These are phyloP conservation scores for Penicillium herquei DNA, from an alignment of 495 filamentous ascomycete species.

Conservation along the genomic window DNA sequence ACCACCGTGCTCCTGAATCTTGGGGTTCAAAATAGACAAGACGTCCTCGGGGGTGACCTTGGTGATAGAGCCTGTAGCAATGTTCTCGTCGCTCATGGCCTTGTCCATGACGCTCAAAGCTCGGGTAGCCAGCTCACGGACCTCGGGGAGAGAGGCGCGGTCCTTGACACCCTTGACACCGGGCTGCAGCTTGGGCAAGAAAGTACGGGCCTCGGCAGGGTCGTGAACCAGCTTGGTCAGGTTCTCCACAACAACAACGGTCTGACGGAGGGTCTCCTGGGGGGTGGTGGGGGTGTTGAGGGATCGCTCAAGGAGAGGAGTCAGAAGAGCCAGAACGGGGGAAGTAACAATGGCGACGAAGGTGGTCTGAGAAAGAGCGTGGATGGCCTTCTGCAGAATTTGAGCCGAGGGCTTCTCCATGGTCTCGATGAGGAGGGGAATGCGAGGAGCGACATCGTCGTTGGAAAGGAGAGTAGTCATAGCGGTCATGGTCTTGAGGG, in stretches of 20 bases:
- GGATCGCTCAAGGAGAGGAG: slow-evolving; percentile 88
- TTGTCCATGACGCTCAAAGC: slow-evolving; percentile 87
- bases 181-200: slow-evolving; percentile 92
- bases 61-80: slow-evolving; percentile 58
- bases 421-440: slow-evolving; percentile 88
- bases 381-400: slow-evolving; percentile 89
- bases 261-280: slow-evolving; percentile 93
- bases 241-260: slow-evolving; percentile 97
- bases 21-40: slow-evolving; percentile 65
- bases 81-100: slow-evolving; percentile 74
- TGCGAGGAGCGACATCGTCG: slow-evolving; percentile 91
- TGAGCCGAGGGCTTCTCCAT: slow-evolving; percentile 94
- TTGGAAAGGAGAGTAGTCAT: slow-evolving; percentile 90
- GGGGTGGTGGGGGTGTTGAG: slow-evolving; percentile 86
- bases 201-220: slow-evolving; percentile 90
- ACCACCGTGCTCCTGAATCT: slow-evolving; percentile 68
- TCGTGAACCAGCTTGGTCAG: slow-evolving; percentile 98
- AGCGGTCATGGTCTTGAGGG: slow-evolving; percentile 85
- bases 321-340: slow-evolving; percentile 96
- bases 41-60: slow-evolving; percentile 76
- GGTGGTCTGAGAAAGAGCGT: slow-evolving; percentile 95
- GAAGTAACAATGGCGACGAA: slow-evolving; percentile 97
- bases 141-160: slow-evolving; percentile 89
- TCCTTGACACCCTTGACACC: slow-evolving; percentile 87
- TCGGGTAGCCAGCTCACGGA: slow-evolving; percentile 82